Conservation (phyloP, 352 stramenopile species). For the Halophytophthora polymorphica region DNA sequence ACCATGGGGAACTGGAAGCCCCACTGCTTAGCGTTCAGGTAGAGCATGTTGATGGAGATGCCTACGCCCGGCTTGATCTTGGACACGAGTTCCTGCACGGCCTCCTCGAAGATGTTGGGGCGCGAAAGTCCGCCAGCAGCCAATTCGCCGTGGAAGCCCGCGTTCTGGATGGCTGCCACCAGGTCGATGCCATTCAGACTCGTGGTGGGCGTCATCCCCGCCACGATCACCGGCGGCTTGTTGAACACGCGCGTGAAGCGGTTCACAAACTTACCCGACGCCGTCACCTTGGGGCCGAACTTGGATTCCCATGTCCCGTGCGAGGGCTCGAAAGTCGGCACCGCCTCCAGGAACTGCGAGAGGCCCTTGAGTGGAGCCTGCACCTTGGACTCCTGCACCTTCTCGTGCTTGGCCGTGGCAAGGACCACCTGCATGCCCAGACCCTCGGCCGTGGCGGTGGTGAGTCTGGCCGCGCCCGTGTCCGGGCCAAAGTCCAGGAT, state of each 20-base stretch:
- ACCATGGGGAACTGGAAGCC: constrained; percentile 89
- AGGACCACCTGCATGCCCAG: constrained; percentile 56
- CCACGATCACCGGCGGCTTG: constrained; percentile 77
- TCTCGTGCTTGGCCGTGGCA: constrained; percentile 38
- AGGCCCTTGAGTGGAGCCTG: constrained; percentile 34
- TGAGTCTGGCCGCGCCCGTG: constrained; percentile 53
- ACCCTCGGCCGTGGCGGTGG: constrained; percentile 36
- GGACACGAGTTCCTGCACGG: constrained; percentile 57
- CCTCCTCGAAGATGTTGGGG: constrained; percentile 67
- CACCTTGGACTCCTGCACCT: constrained; percentile 16
- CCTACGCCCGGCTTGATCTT: constrained; percentile 74
- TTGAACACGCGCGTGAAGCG: constrained; percentile 73
- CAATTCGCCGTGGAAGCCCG: constrained; percentile 78
- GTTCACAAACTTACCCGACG: constrained; percentile 56
- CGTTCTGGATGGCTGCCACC: constrained; percentile 78
- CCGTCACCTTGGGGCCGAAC: constrained; percentile 46
- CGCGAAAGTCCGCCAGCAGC: constrained; percentile 68
- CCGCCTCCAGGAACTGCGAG: constrained; percentile 37
- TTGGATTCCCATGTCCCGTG: constrained; percentile 44
- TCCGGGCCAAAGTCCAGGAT: constrained; percentile 78
- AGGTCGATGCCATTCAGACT: constrained; percentile 78
- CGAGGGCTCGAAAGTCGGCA: neutral
- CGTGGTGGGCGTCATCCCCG: constrained; percentile 84
- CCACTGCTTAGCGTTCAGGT: constrained; percentile 88
- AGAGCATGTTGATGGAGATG: constrained; percentile 89